Conservation (phyloP, 208 protist species). For the Porcisia hertigi region DNA sequence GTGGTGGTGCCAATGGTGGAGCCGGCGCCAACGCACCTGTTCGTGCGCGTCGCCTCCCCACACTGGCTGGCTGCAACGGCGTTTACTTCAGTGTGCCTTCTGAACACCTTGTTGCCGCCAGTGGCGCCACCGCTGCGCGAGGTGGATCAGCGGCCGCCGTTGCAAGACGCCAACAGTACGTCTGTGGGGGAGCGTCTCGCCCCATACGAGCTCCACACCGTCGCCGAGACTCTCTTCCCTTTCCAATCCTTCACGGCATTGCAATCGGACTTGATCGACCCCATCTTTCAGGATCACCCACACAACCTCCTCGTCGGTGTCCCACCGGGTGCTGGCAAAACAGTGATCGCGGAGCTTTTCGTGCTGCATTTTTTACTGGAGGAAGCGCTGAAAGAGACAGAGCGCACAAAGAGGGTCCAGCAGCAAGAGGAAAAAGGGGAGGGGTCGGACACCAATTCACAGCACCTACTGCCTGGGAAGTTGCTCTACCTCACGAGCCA, state of each 20-base stretch:
- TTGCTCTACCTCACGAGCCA: slow-evolving; percentile 83
- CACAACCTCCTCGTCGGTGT: slow-evolving; percentile 96
- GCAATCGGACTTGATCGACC: slow-evolving; percentile 94
- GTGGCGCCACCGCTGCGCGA: slow-evolving; percentile 71
- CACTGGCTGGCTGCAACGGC: slow-evolving; percentile 82
- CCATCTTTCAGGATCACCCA: slow-evolving; percentile 93
- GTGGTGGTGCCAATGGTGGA: slow-evolving; percentile 98
- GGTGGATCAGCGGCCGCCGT: slow-evolving; percentile 62
- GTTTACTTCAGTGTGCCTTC: slow-evolving; percentile 90
- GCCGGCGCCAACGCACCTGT: slow-evolving; percentile 96
- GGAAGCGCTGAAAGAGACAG: slow-evolving; percentile 38
- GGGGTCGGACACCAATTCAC: not conserved
- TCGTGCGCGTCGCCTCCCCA: slow-evolving; percentile 90
- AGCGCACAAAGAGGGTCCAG: slow-evolving; percentile 8
- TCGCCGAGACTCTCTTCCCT: slow-evolving; percentile 83
- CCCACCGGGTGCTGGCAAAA: slow-evolving; percentile 97
- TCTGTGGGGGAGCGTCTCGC: slow-evolving; percentile 75
- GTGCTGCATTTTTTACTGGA: slow-evolving; percentile 79
- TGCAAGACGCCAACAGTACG: slow-evolving; percentile 64
- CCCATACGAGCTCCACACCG: slow-evolving; percentile 79
- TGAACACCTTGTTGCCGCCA: slow-evolving; percentile 93
- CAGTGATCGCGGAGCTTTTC: slow-evolving; percentile 85
- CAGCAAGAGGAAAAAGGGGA: not conserved
- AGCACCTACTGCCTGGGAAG: slow-evolving; percentile 33
- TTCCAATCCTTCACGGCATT: slow-evolving; percentile 95